These are phyloP conservation scores for Phialophora macrospora DNA, from an alignment of 2,329 filamentous ascomycete species.

Conservation along the genomic window DNA sequence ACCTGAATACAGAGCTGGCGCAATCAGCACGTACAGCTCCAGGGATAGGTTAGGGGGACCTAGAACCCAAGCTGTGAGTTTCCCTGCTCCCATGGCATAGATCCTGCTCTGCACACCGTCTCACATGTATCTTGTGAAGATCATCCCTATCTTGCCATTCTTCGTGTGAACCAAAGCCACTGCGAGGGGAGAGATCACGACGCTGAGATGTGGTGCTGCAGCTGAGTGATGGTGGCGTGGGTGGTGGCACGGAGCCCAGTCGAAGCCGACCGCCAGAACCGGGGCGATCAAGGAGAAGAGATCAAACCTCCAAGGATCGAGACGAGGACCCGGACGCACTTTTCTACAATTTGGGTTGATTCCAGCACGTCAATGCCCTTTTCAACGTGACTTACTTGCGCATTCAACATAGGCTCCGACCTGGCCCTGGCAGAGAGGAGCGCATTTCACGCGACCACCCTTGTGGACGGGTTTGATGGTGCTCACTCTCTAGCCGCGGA, in stretches of 20 bases:
- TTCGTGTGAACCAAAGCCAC: conserved; percentile 25
- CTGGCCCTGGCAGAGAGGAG: conserved; percentile 13
- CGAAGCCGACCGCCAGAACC: neutral
- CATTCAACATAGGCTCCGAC: conserved; percentile 20
- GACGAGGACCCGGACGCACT: neutral
- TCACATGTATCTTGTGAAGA: conserved; percentile 23
- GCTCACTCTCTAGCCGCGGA: conserved; percentile 12
- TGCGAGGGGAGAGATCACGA: conserved; percentile 20
- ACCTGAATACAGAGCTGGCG: conserved; percentile 29
- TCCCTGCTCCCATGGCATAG: conserved; percentile 18
- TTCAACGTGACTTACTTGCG: conserved; percentile 12
- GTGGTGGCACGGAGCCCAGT: conserved; percentile 12
- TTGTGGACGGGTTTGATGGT: conserved; percentile 17
- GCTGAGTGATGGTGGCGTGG: conserved; percentile 11
- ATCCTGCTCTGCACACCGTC: conserved; percentile 16
- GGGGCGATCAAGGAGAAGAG: neutral
- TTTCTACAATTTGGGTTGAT: neutral
- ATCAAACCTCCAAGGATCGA: neutral
- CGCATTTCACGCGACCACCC: conserved; percentile 5
- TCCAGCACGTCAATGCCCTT: neutral
- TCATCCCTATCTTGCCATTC: conserved; percentile 29
- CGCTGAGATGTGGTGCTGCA: conserved; percentile 22
- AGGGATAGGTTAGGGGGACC: conserved; percentile 32
- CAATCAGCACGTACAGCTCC: conserved; percentile 26
- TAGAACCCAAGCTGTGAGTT: conserved; percentile 35